Conservation (phyloP, 2,329 filamentous ascomycete genomes). For the Zymoseptoria ardabiliae region DNA sequence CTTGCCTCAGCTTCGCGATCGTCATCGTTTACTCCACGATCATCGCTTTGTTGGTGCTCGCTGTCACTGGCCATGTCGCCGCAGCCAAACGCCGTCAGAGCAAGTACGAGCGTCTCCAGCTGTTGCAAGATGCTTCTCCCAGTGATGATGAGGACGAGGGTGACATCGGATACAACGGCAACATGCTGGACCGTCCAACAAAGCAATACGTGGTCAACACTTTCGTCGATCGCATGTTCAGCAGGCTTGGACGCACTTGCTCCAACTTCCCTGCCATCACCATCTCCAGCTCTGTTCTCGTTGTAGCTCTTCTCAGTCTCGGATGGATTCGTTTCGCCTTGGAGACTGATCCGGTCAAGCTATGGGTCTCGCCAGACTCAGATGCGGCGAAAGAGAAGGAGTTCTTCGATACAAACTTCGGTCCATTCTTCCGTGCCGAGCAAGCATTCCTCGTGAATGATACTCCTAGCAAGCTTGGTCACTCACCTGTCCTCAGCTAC, state of each 20-base stretch:
- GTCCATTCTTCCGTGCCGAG: slow-evolving; percentile 89
- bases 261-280: slow-evolving; percentile 80
- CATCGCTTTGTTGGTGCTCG: slow-evolving; percentile 58
- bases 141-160: slow-evolving; percentile 94
- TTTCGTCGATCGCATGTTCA: slow-evolving; percentile 72
- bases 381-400: slow-evolving; percentile 84
- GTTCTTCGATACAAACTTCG: slow-evolving; percentile 90
- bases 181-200: slow-evolving; percentile 70
- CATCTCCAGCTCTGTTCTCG: slow-evolving; percentile 64
- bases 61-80: slow-evolving; percentile 65
- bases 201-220: slow-evolving; percentile 78
- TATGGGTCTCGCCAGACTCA: slow-evolving; percentile 96
- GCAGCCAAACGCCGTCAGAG: slow-evolving; percentile 66
- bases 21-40: slow-evolving; percentile 78
- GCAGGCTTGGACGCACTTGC: slow-evolving; percentile 68
- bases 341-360: slow-evolving; percentile 78
- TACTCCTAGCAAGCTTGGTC: slow-evolving; percentile 49
- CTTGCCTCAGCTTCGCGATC: slow-evolving; percentile 87
- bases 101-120: slow-evolving; percentile 72
- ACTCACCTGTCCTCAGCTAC: slow-evolving; percentile 75
- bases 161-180: slow-evolving; percentile 68
- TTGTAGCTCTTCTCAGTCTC: slow-evolving; percentile 71
- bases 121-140: slow-evolving; percentile 74
- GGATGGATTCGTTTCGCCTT: slow-evolving; percentile 87
- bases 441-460: slow-evolving; percentile 94